phyloP scores from a whole-genome alignment of 169 alveolate species.

The Cryptosporidium ubiquitum region DNA sequence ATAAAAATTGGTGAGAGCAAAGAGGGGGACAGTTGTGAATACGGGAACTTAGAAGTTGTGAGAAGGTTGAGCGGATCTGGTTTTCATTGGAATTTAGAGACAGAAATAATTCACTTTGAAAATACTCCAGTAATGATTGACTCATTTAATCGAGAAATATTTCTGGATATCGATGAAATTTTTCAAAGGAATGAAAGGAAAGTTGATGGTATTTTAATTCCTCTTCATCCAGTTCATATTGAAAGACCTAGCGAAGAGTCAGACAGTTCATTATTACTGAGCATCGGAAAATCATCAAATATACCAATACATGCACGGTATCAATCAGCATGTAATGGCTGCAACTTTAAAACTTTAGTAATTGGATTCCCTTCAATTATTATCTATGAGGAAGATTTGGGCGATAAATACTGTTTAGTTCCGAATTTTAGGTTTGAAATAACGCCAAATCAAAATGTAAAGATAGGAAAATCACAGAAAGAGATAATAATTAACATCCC shows the following conservation, averaged over 20 bases:
- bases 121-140: conserved; percentile 1
- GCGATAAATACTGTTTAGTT: background rate
- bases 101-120: conserved; percentile 14
- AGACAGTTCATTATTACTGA: background rate
- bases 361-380: background rate
- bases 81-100: conserved; percentile 48
- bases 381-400: background rate
- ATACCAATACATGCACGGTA: conserved; percentile 55
- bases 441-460: background rate
- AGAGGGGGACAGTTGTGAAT: background rate
- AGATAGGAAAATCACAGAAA: background rate
- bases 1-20: background rate
- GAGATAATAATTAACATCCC: conserved; percentile 35
- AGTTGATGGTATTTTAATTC: background rate
- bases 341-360: conserved; percentile 6
- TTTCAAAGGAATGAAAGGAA: conserved; percentile 15
- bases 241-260: conserved; percentile 64
- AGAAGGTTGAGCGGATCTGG: conserved; percentile 32
- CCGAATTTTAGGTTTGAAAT: background rate
- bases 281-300: conserved; percentile 1
- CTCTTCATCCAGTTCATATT: conserved; percentile 48
- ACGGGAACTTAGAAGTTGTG: background rate
- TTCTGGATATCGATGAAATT: conserved; percentile 44
- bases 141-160: conserved; percentile 12
- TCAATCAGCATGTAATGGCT: conserved; percentile 55